A percentile compares a stretch with the other conserved stretches of the same genome.
Evolutionary conservation across 495 filamentous ascomycete genomes (phyloP).

Genomic region (Hypoxylon lienhwacheense): DNA sequence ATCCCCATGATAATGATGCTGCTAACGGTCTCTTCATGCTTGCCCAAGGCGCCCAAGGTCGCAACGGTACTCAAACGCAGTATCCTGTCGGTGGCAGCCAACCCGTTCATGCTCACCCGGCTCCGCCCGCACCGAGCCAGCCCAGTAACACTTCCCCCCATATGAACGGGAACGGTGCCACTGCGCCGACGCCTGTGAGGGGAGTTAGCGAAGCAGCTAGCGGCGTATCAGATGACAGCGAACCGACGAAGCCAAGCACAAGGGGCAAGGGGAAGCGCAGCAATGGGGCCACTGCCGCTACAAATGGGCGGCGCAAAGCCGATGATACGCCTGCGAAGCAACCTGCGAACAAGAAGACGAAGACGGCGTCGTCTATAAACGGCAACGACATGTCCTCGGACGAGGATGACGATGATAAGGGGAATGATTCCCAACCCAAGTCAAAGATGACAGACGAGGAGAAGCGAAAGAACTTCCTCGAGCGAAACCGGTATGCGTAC

Average conservation of each 20-base stretch:
- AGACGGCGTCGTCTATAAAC: conserved; percentile 51
- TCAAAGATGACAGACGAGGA: conserved; percentile 99
- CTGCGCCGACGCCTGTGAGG: conserved; percentile 49
- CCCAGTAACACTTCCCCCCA: conserved; percentile 56
- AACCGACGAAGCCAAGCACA: conserved; percentile 62
- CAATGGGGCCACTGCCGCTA: conserved; percentile 30
- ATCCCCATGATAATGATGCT: conserved; percentile 90
- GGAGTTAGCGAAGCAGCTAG: conserved; percentile 70
- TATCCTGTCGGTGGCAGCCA: conserved; percentile 56
- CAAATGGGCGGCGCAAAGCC: conserved; percentile 74
- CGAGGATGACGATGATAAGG: conserved; percentile 56
- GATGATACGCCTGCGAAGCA: conserved; percentile 71
- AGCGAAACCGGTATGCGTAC: conserved; percentile 82
- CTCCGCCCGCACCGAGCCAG: conserved; percentile 40
- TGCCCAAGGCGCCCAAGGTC: conserved; percentile 73
- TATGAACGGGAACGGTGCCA: conserved; percentile 51
- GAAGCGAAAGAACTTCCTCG: conserved; percentile 96
- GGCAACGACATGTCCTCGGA: conserved; percentile 55
- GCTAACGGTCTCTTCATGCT: conserved; percentile 94
- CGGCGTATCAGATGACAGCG: conserved; percentile 73
- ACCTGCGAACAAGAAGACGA: conserved; percentile 69
- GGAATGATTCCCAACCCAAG: conserved; percentile 46
- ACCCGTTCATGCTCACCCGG: conserved; percentile 43
- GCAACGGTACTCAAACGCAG: conserved; percentile 60
- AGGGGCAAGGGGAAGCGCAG: conserved; percentile 71